These are phyloP conservation scores for Bretschneidera sinensis DNA, from an alignment of 345 rosid genomes.

Conservation along the genomic window DNA sequence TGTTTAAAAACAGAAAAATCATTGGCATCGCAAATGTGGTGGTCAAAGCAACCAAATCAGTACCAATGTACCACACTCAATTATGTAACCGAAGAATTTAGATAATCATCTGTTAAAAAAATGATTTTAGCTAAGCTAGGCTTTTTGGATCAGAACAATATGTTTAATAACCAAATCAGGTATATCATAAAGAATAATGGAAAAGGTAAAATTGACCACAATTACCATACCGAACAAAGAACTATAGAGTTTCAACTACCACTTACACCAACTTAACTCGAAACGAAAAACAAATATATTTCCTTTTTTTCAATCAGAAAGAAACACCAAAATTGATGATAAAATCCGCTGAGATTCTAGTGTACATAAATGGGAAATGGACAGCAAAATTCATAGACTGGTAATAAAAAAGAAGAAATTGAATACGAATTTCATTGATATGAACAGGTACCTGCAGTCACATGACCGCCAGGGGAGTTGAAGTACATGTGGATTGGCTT, in stretches of 20 bases:
- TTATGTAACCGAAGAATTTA: not conserved
- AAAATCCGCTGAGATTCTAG: no score
- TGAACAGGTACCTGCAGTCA: slow-evolving; percentile 67
- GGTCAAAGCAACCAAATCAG: not conserved
- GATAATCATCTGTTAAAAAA: not conserved
- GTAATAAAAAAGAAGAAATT: no score
- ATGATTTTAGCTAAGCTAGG: not conserved
- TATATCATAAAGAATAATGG: no score
- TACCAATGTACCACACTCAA: not conserved
- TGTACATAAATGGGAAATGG: no score
- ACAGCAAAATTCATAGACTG: no score
- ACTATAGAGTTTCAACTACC: no score
- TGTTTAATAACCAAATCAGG: not conserved
- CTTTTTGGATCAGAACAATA: not conserved
- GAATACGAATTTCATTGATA: no score
- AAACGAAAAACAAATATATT: not conserved
- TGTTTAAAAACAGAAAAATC: slow-evolving; percentile 16
- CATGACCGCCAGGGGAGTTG: slow-evolving; percentile 96
- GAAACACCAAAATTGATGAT: not conserved
- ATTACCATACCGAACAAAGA: no score
- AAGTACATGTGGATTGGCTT: slow-evolving; percentile 98
- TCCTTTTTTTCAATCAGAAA: not conserved
- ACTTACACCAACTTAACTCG: not conserved
- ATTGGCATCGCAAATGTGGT: not conserved
- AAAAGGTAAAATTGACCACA: no score